Percentiles rank a stretch among this genome's conserved stretches.
Evolutionary conservation across 192 early-diverging fungal genomes (phyloP).

Genomic region (Coemansia sp.): DNA sequence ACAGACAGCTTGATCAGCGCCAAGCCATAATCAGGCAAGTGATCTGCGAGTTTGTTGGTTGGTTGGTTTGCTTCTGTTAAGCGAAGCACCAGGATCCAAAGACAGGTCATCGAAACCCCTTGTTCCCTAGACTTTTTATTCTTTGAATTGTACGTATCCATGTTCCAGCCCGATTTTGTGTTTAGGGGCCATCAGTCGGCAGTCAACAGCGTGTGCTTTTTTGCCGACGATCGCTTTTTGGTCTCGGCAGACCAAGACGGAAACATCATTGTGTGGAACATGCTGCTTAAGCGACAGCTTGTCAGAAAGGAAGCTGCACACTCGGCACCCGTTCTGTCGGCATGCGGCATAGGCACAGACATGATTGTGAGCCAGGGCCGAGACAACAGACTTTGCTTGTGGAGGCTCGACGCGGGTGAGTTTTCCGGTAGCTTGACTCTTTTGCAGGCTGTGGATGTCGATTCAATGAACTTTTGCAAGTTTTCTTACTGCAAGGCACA

Average conservation of each 20-base stretch:
- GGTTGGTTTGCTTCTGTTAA: too few relatives aligned
- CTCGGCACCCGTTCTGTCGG: constrained; percentile 24
- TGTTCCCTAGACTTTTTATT: too few relatives aligned
- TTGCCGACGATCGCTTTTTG: constrained; percentile 38
- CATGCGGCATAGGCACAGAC: constrained; percentile 16
- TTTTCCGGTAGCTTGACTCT: constrained; percentile 23
- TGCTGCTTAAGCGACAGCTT: constrained; percentile 44
- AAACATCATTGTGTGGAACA: constrained; percentile 47
- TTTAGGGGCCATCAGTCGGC: constrained; percentile 49
- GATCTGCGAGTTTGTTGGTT: too few relatives aligned
- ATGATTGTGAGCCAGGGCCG: constrained; percentile 48
- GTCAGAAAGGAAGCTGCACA: constrained; percentile 22
- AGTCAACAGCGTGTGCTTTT: constrained; percentile 50
- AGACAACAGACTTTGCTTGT: constrained; percentile 45
- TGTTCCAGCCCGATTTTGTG: constrained; percentile 48
- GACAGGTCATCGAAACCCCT: too few relatives aligned
- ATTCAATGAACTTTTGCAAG: constrained; percentile 54
- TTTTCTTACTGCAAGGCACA: constrained; percentile 11
- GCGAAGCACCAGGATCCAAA: too few relatives aligned
- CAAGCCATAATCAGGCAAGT: not conserved
- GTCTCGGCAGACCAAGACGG: constrained; percentile 53
- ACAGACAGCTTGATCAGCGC: too few relatives aligned
- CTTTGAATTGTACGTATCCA: constrained; percentile 1
- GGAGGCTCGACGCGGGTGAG: constrained; percentile 29
- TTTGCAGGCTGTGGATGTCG: constrained; percentile 16